phyloP scores from a whole-genome alignment of 179 eudicot species.

The Patellifolia procumbens region DNA sequence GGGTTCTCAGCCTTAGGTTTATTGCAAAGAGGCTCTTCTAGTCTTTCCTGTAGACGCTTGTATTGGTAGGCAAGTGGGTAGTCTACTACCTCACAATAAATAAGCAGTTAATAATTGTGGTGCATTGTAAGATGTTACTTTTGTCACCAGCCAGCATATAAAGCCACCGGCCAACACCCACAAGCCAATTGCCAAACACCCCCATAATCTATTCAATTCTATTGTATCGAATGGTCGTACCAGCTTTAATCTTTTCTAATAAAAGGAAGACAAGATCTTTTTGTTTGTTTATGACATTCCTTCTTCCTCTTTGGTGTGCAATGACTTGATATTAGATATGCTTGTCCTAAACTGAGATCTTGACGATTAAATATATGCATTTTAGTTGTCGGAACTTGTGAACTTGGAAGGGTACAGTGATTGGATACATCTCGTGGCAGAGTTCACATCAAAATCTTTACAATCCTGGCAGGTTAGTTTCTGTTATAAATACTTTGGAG shows the following conservation, averaged over 20 bases:
- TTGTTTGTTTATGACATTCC: neutral
- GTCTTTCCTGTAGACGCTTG: too few species aligned
- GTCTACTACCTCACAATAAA: too few species aligned
- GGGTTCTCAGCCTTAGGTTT: too few species aligned
- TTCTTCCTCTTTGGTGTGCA: conserved; percentile 7
- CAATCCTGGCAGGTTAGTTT: conserved; percentile 87
- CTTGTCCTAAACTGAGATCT: conserved; percentile 8
- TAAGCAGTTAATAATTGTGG: too few species aligned
- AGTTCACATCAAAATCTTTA: conserved; percentile 85
- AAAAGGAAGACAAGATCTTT: neutral
- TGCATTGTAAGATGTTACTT: too few species aligned
- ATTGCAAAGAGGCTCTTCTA: too few species aligned
- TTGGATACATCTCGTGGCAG: conserved; percentile 95
- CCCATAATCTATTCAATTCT: too few species aligned
- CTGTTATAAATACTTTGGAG: conserved; percentile 2
- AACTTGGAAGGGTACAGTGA: conserved; percentile 88
- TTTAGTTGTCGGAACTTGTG: conserved; percentile 93
- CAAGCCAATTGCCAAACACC: too few species aligned
- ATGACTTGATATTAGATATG: conserved; percentile 2
- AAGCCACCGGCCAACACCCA: too few species aligned
- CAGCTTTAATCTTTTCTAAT: neutral
- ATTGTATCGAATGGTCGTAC: neutral
- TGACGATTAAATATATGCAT: conserved; percentile 12
- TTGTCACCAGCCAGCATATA: too few species aligned
- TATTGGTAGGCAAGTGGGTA: too few species aligned